Evolutionary conservation across 2,329 filamentous ascomycete species (phyloP).

Genomic region (Samsoniella hepiali): DNA sequence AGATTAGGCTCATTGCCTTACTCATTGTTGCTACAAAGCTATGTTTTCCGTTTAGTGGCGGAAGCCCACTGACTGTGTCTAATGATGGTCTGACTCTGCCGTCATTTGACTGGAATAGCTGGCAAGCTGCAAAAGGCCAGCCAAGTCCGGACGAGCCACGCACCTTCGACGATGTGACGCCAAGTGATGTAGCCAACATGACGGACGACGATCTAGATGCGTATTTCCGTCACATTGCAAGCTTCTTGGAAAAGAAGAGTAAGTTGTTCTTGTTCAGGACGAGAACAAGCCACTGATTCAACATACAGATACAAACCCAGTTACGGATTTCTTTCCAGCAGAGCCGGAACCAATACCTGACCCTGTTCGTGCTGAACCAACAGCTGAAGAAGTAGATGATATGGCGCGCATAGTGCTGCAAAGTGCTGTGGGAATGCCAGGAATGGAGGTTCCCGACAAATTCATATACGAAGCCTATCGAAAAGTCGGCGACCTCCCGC

Average conservation of each 20-base stretch:
- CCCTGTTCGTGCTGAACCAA: slow-evolving; percentile 21
- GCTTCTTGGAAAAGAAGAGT: slow-evolving; percentile 35
- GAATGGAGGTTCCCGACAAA: neutral
- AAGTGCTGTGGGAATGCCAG: slow-evolving; percentile 17
- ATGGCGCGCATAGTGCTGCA: slow-evolving; percentile 25
- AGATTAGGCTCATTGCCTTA: slow-evolving; percentile 67
- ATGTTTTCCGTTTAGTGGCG: slow-evolving; percentile 68
- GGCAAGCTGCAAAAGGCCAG: slow-evolving; percentile 52
- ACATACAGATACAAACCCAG: slow-evolving; percentile 27
- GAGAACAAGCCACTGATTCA: neutral
- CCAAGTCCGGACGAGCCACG: slow-evolving; percentile 18
- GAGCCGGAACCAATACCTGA: slow-evolving; percentile 25
- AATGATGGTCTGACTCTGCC: slow-evolving; percentile 23
- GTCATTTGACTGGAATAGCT: slow-evolving; percentile 66
- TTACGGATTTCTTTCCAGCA: slow-evolving; percentile 36
- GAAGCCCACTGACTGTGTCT: slow-evolving; percentile 26
- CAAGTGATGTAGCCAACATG: slow-evolving; percentile 62
- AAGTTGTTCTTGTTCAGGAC: slow-evolving; percentile 8
- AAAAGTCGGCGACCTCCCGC: slow-evolving; percentile 31
- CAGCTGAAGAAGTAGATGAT: slow-evolving; percentile 28
- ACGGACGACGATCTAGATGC: slow-evolving; percentile 57
- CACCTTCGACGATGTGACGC: slow-evolving; percentile 52
- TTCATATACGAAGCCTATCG: slow-evolving; percentile 32
- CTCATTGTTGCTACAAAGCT: slow-evolving; percentile 76
- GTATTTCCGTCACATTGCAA: slow-evolving; percentile 52